Evolutionary conservation across 495 filamentous ascomycete genomes (phyloP).

Genomic region (Aspergillus nidulans): DNA sequence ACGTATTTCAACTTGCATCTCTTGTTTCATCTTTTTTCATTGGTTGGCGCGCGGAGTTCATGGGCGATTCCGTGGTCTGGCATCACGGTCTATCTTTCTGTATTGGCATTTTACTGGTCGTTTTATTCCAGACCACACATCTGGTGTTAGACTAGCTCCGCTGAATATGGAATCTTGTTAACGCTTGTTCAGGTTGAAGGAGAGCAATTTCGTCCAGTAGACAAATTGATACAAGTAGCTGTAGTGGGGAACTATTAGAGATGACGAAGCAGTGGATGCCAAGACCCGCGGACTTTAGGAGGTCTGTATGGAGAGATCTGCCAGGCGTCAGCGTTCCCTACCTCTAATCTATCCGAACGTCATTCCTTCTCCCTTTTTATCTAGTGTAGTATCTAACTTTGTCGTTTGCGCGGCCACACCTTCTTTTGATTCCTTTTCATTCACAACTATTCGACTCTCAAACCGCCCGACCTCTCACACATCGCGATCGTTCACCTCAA

Average conservation of each 20-base stretch:
- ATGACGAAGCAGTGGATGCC: slow-evolving; percentile 7
- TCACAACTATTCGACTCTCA: background rate
- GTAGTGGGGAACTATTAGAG: background rate
- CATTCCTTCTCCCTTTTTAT: slow-evolving; percentile 2
- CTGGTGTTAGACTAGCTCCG: background rate
- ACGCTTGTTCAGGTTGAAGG: too few species aligned
- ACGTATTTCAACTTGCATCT: slow-evolving; percentile 6
- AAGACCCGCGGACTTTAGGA: slow-evolving; percentile 1
- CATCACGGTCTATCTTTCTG: background rate
- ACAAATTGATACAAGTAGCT: too few species aligned
- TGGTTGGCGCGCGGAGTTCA: background rate
- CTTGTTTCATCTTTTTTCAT: background rate
- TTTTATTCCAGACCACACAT: background rate
- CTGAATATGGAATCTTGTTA: background rate
- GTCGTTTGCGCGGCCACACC: background rate
- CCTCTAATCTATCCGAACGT: slow-evolving; percentile 13
- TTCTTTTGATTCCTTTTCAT: background rate
- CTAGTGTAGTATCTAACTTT: background rate
- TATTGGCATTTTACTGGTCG: background rate
- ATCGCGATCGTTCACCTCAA: slow-evolving; percentile 14
- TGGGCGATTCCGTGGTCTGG: background rate
- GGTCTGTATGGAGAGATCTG: slow-evolving; percentile 4
- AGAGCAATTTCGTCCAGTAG: too few species aligned
- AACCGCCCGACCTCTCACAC: slow-evolving; percentile 1
- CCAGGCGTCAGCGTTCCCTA: slow-evolving; percentile 37